A percentile compares a stretch with the other conserved stretches of the same genome.
These are phyloP conservation scores for Hypoxylon subgilvum DNA, from an alignment of 495 filamentous ascomycete species.

Conservation along the genomic window DNA sequence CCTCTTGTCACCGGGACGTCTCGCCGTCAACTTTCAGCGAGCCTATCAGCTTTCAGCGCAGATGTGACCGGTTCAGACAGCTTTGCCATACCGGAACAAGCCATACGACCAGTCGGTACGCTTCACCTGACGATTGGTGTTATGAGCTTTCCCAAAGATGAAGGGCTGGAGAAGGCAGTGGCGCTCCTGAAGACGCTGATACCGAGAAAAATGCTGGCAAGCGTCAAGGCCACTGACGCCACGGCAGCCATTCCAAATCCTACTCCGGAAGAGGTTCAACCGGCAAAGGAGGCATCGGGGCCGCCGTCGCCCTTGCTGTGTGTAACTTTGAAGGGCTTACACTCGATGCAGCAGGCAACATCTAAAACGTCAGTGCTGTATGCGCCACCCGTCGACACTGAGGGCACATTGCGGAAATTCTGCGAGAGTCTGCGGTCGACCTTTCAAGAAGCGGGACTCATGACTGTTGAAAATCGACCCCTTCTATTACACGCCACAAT, in stretches of 20 bases:
- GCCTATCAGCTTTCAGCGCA: slow-evolving; percentile 65
- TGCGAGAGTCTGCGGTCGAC: slow-evolving; percentile 63
- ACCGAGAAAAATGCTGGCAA: slow-evolving; percentile 55
- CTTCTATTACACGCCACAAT: slow-evolving; percentile 84
- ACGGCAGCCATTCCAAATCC: slow-evolving; percentile 6
- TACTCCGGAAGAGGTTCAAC: not conserved
- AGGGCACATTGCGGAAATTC: slow-evolving; percentile 64
- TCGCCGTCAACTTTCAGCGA: slow-evolving; percentile 65
- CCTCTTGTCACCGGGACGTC: slow-evolving; percentile 72
- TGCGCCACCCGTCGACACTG: slow-evolving; percentile 58
- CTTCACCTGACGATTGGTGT: slow-evolving; percentile 88
- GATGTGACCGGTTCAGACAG: slow-evolving; percentile 53
- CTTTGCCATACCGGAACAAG: slow-evolving; percentile 58
- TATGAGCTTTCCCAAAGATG: slow-evolving; percentile 70
- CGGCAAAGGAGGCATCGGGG: slow-evolving; percentile 4
- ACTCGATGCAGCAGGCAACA: slow-evolving; percentile 52
- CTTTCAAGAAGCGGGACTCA: slow-evolving; percentile 68
- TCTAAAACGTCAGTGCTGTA: slow-evolving; percentile 52
- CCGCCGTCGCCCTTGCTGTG: slow-evolving; percentile 27
- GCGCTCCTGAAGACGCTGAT: slow-evolving; percentile 61
- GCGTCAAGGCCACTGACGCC: slow-evolving; percentile 20
- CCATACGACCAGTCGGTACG: slow-evolving; percentile 78
- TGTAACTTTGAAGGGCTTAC: slow-evolving; percentile 56
- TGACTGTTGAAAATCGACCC: slow-evolving; percentile 66
- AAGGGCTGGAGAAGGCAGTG: slow-evolving; percentile 64